Evolutionary conservation across 139 green algal genomes (phyloP), one percentile per base, ranked within the genome.

Genomic region (Chlorella sp.): DNA sequence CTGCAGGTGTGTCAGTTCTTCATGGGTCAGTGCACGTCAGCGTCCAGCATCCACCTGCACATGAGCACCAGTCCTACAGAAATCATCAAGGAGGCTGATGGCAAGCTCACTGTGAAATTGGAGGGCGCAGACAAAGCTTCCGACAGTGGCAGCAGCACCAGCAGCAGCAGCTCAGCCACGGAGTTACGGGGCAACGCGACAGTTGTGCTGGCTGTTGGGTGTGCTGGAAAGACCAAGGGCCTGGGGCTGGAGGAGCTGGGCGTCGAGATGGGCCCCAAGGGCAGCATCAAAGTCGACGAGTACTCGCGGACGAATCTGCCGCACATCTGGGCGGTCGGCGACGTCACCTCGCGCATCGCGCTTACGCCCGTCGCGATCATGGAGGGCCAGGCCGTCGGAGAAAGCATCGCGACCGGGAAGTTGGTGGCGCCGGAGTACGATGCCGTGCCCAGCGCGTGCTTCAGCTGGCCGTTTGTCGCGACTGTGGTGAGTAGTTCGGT

Each of bases 351-450:
- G 80, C 83, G 93, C 50, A 91, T 99, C 82, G 87, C 93, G 69
- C 77, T 83, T 30, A 86, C 80, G 0, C 80, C 80, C 14, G 80
- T 86, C 26, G 80, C 80, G 2, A 63, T 86, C 42, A 82, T 86
- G 95, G 92, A 97, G 84, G 94, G 91, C 83, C 97, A 96, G 93
- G 93, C 95, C 0, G 83, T 99, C 55, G 88, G 87, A 61, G 90
- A 90, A 49, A 97, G 93, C 0, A 76, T 93, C 22, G 95, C 96
- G 66, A 84, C 90, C 3, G 77, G 85, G 64, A 66, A 85, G 68
- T 81, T 86, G 31, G 97, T 89, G 6, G 88, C 88, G 77, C 92
- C 94, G 49, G 88, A 95, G 77, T 92, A 98, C 80, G 67, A 79
- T 3, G 88, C 85, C 26, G 87, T 95, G 73, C 34, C 85, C 31